Evolutionary conservation across 495 filamentous ascomycete species (phyloP).

Genomic region (Podospora conica): DNA sequence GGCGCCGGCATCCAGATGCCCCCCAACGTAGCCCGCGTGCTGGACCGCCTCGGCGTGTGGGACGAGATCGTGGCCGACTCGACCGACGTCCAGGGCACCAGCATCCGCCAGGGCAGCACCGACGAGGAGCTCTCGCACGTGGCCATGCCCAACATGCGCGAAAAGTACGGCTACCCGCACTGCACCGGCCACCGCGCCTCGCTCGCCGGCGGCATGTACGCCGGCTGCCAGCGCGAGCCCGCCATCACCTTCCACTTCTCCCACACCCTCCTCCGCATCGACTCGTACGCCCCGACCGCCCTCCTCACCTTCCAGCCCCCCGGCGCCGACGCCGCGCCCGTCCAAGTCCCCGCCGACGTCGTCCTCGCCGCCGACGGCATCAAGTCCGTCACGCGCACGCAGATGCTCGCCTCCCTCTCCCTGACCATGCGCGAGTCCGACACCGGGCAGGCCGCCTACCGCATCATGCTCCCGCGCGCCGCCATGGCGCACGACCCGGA

Average conservation of each 20-base stretch:
- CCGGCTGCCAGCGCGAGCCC: slow-evolving; percentile 57
- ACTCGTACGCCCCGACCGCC: slow-evolving; percentile 49
- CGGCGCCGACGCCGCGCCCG: slow-evolving; percentile 41
- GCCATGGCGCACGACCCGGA: slow-evolving; percentile 63
- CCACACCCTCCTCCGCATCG: slow-evolving; percentile 46
- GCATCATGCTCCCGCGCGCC: slow-evolving; percentile 68
- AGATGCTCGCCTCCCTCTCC: slow-evolving; percentile 53
- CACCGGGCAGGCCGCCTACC: slow-evolving; percentile 75
- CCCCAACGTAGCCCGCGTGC: slow-evolving; percentile 70
- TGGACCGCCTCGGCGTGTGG: slow-evolving; percentile 65
- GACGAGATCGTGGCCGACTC: slow-evolving; percentile 59
- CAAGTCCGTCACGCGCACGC: slow-evolving; percentile 56
- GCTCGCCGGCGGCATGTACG: slow-evolving; percentile 62
- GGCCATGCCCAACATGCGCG: slow-evolving; percentile 56
- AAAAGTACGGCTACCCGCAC: slow-evolving; percentile 66
- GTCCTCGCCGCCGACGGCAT: slow-evolving; percentile 70
- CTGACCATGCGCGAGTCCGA: slow-evolving; percentile 56
- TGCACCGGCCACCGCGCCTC: slow-evolving; percentile 73
- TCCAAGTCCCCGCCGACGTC: slow-evolving; percentile 57
- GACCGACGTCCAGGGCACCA: slow-evolving; percentile 40
- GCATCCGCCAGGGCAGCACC: slow-evolving; percentile 53
- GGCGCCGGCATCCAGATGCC: slow-evolving; percentile 79
- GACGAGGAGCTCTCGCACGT: slow-evolving; percentile 65
- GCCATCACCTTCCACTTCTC: slow-evolving; percentile 67
- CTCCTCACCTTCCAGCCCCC: slow-evolving; percentile 53